Percentiles rank a stretch among this genome's conserved stretches.
These are phyloP conservation scores for Trypanosoma cruzi DNA, from an alignment of 208 protist genomes.

Conservation along the genomic window DNA sequence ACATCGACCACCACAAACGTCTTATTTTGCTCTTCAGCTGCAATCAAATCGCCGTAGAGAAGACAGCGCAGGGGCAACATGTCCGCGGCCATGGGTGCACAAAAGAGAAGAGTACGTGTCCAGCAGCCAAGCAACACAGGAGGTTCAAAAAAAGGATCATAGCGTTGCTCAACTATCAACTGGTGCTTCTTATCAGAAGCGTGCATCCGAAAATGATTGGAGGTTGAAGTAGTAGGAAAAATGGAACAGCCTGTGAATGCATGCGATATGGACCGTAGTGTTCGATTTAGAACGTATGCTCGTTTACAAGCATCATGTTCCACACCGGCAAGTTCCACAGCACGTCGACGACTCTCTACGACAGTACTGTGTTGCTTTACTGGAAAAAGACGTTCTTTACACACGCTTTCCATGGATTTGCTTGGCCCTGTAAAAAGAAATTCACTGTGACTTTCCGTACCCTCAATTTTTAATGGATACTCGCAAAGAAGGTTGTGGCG, in stretches of 20 bases:
- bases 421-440: neutral
- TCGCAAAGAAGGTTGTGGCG: conserved; percentile 45
- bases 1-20: conserved; percentile 39
- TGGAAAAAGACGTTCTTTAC: neutral
- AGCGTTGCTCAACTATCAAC: conserved; percentile 28
- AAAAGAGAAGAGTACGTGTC: conserved; percentile 59
- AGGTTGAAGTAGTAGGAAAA: neutral
- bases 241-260: neutral
- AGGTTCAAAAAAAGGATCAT: conserved; percentile 48
- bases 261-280: neutral
- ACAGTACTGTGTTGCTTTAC: conserved; percentile 6
- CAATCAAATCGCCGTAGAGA: conserved; percentile 2
- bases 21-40: neutral
- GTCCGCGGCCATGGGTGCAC: conserved; percentile 54
- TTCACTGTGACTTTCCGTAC: neutral
- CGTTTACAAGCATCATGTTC: conserved; percentile 18
- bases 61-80: conserved; percentile 40
- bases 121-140: conserved; percentile 54
- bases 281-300: conserved; percentile 2
- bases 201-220: neutral
- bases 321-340: conserved; percentile 10
- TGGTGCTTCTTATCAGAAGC: neutral
- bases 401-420: neutral
- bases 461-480: conserved; percentile 21
- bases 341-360: conserved; percentile 7